These are phyloP conservation scores for Thalassiosira mediterranea DNA, from an alignment of 352 stramenopile species.

Conservation along the genomic window DNA sequence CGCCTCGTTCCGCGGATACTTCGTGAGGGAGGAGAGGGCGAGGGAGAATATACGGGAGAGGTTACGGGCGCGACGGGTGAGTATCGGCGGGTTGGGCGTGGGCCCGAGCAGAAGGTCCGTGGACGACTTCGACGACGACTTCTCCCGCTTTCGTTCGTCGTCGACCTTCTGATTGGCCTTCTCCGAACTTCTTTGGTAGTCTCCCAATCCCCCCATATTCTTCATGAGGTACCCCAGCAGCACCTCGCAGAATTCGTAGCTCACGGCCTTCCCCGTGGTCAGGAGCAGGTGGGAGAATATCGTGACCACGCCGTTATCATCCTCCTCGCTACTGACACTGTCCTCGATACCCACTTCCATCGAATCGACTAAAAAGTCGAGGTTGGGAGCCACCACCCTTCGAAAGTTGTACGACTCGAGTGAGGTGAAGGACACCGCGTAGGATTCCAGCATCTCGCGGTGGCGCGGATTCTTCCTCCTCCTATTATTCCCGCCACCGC, in stretches of 20 bases:
- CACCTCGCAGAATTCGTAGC: slow-evolving; percentile 93
- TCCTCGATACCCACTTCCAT: too few species aligned
- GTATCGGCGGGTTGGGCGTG: background rate
- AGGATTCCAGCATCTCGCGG: slow-evolving; percentile 94
- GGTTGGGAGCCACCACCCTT: slow-evolving; percentile 82
- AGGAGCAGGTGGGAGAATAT: slow-evolving; percentile 94
- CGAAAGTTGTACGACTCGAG: slow-evolving; percentile 94
- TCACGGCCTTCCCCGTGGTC: slow-evolving; percentile 89
- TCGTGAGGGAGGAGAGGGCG: slow-evolving; percentile 93
- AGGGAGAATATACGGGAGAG: slow-evolving; percentile 94
- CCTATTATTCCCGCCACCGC: slow-evolving; percentile 61
- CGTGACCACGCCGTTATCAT: slow-evolving; percentile 84
- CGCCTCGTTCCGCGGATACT: slow-evolving; percentile 96
- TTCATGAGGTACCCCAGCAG: slow-evolving; percentile 94
- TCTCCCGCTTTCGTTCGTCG: background rate
- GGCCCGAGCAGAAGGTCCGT: background rate
- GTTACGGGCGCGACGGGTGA: slow-evolving; percentile 51
- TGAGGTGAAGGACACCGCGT: slow-evolving; percentile 95
- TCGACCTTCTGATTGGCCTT: background rate
- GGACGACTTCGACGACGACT: background rate
- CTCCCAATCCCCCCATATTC: slow-evolving; percentile 89
- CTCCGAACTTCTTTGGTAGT: too few species aligned
- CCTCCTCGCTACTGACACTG: too few species aligned
- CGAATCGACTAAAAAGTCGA: slow-evolving; percentile 90
- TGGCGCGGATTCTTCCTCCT: slow-evolving; percentile 84